These are phyloP conservation scores for Suillus sp. DNA, from an alignment of 768 basidiomycete species.

Conservation along the genomic window DNA sequence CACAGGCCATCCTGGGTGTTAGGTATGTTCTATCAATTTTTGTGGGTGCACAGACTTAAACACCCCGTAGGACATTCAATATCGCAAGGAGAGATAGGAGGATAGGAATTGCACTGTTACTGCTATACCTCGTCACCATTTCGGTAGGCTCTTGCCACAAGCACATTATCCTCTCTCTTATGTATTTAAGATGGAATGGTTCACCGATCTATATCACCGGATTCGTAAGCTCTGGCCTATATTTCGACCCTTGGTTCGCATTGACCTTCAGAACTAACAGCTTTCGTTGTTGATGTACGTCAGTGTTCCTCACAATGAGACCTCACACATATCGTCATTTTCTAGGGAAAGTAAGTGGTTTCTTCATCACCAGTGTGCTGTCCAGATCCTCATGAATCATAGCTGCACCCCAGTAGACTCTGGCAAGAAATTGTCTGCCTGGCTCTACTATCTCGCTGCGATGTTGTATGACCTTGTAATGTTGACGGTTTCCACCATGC, in stretches of 20 bases:
- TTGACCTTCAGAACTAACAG: slow-evolving; percentile 20
- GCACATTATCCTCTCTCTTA: not conserved
- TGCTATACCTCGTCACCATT: slow-evolving; percentile 43
- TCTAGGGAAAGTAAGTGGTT: slow-evolving; percentile 40
- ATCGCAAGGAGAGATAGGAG: slow-evolving; percentile 48
- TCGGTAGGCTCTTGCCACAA: slow-evolving; percentile 38
- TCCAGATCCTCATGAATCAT: slow-evolving; percentile 9
- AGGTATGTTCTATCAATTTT: slow-evolving; percentile 38
- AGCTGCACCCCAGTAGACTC: slow-evolving; percentile 51
- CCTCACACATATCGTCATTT: slow-evolving; percentile 2
- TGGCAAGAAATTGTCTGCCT: slow-evolving; percentile 42
- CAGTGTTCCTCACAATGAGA: not conserved
- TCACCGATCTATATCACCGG: slow-evolving; percentile 53
- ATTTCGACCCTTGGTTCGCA: slow-evolving; percentile 3
- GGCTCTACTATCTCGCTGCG: slow-evolving; percentile 59
- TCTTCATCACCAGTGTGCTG: not conserved
- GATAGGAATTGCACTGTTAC: slow-evolving; percentile 43
- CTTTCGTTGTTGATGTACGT: slow-evolving; percentile 26
- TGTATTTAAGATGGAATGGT: slow-evolving; percentile 52
- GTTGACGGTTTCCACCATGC: slow-evolving; percentile 50
- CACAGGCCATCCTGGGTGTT: slow-evolving; percentile 64
- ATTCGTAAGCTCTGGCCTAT: slow-evolving; percentile 42
- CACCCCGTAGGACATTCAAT: slow-evolving; percentile 51
- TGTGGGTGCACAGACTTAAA: not conserved
- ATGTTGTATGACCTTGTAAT: slow-evolving; percentile 60